phyloP scores from a whole-genome alignment of 1,284 basidiomycete species.

The Cutaneotrichosporon sp. region DNA sequence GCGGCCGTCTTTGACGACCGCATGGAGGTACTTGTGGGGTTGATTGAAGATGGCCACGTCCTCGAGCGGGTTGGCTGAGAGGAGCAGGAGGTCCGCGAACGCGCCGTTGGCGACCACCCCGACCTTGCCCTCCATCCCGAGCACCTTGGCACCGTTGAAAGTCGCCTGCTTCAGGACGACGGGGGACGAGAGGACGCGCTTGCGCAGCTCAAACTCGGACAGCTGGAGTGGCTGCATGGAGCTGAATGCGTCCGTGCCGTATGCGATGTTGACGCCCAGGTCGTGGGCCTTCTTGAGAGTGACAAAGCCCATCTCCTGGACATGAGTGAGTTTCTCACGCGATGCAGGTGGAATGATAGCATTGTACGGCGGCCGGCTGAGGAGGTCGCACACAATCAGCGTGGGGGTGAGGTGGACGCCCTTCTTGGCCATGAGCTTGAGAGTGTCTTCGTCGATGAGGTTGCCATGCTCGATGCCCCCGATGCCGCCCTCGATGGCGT shows the following conservation, averaged over 20 bases:
- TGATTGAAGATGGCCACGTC: constrained; percentile 56
- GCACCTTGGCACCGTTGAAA: constrained; percentile 54
- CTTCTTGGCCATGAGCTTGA: constrained; percentile 51
- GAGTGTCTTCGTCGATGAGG: constrained; percentile 43
- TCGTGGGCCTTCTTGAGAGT: constrained; percentile 36
- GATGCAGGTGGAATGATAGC: constrained; percentile 29
- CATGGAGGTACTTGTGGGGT: constrained; percentile 46
- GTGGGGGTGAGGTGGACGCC: constrained; percentile 57
- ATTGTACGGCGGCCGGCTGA: constrained; percentile 30
- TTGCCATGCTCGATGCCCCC: constrained; percentile 58
- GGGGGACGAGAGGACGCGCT: constrained; percentile 50
- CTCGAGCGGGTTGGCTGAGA: constrained; percentile 56
- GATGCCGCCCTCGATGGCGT: constrained; percentile 43
- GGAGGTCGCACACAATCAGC: constrained; percentile 53
- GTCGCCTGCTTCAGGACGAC: constrained; percentile 57
- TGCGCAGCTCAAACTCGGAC: constrained; percentile 54
- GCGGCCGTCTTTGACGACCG: constrained; percentile 37
- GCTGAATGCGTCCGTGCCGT: constrained; percentile 35
- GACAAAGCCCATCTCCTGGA: constrained; percentile 28
- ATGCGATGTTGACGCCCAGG: constrained; percentile 34
- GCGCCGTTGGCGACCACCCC: constrained; percentile 52
- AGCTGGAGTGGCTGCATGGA: constrained; percentile 34
- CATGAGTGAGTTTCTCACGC: constrained; percentile 30
- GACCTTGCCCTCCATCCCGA: constrained; percentile 50
- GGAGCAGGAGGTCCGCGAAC: constrained; percentile 56